Conservation (phyloP, 805 yeast species). For the Candida chilensis region DNA sequence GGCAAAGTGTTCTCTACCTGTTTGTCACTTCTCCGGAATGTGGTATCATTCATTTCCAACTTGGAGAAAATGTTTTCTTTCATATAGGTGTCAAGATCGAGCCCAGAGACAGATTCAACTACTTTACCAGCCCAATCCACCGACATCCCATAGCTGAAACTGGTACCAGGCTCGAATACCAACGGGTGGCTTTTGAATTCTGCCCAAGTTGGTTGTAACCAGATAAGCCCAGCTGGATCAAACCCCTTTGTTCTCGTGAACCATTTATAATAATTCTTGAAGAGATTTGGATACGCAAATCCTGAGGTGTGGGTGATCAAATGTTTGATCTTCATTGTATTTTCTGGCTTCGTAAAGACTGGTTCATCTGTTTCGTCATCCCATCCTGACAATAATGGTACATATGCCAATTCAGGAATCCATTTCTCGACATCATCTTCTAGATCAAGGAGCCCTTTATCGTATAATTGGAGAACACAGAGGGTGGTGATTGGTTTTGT, state of each 20-base stretch:
- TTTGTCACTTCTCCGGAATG: constrained; percentile 17
- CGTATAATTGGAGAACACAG: constrained; percentile 19
- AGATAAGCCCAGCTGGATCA: too few species aligned
- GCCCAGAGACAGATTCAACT: constrained; percentile 16
- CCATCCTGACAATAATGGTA: constrained; percentile 11
- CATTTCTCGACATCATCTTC: constrained; percentile 18
- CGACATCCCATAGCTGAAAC: constrained; percentile 21
- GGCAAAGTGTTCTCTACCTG: too few species aligned
- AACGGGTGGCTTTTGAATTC: constrained; percentile 14
- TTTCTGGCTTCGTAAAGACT: constrained; percentile 11
- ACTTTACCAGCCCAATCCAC: constrained; percentile 27
- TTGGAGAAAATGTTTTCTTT: constrained; percentile 16
- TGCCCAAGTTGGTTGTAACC: too few species aligned
- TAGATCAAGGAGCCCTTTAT: constrained; percentile 16
- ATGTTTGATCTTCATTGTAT: constrained; percentile 19
- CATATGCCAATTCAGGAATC: constrained; percentile 15
- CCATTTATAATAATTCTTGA: constrained; percentile 8
- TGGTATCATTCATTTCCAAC: constrained; percentile 12
- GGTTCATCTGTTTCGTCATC: constrained; percentile 12
- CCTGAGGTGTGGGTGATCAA: constrained; percentile 28
- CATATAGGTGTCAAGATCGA: constrained; percentile 15
- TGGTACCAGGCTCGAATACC: constrained; percentile 24
- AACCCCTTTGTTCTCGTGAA: too few species aligned
- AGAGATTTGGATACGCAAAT: constrained; percentile 20
- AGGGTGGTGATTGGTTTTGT: constrained; percentile 18